A percentile compares a stretch with the other conserved stretches of the same genome.
These are phyloP conservation scores for Candida sojae DNA, from an alignment of 1,139 yeast species.

Conservation along the genomic window DNA sequence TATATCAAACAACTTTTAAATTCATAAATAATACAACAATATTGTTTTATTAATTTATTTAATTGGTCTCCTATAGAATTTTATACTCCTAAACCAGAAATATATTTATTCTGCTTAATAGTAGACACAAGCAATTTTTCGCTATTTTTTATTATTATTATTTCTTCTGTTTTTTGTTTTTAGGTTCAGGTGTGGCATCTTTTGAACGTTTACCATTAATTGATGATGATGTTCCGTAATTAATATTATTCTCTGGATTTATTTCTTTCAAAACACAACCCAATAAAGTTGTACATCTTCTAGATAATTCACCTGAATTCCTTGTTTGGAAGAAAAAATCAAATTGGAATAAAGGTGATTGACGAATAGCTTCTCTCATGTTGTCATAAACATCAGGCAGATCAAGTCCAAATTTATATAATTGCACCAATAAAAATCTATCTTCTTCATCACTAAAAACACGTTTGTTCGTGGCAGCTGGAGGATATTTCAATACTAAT, in stretches of 20 bases:
- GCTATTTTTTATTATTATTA: constrained; percentile 12
- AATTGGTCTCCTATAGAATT: not conserved
- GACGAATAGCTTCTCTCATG: constrained; percentile 61
- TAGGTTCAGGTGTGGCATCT: constrained; percentile 16
- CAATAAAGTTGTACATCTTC: constrained; percentile 68
- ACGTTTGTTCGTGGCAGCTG: constrained; percentile 55
- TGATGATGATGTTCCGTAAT: constrained; percentile 1
- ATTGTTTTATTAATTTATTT: not conserved
- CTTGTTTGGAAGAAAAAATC: constrained; percentile 75
- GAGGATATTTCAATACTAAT: constrained; percentile 59
- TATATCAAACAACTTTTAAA: constrained; percentile 48
- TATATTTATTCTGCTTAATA: no score
- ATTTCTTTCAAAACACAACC: constrained; percentile 67
- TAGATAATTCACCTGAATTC: constrained; percentile 60
- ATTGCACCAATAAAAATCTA: constrained; percentile 63
- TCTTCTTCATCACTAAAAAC: constrained; percentile 76
- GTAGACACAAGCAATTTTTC: not conserved
- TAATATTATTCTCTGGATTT: constrained; percentile 15
- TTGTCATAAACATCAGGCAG: constrained; percentile 64
- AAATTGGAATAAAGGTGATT: constrained; percentile 62
- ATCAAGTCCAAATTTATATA: constrained; percentile 67
- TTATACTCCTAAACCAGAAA: no score
- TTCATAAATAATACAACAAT: constrained; percentile 1
- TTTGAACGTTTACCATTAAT: constrained; percentile 19
- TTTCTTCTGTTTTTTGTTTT: constrained; percentile 14